Base-by-base conservation (phyloP, 345 rosid species). In the Arabis alpina region DNA sequence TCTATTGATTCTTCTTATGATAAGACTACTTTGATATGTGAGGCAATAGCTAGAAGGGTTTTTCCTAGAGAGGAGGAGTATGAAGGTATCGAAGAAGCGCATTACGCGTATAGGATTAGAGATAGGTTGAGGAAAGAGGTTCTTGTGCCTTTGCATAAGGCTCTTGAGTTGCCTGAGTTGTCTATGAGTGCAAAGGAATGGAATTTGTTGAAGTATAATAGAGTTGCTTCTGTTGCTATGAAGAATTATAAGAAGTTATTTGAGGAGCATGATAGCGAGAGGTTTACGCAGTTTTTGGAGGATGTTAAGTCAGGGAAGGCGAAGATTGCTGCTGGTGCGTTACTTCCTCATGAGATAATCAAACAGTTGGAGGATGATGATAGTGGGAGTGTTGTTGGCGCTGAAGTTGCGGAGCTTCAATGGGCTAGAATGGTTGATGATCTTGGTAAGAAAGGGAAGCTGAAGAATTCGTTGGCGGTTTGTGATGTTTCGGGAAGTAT, bases 291-390 rank as follows among this genome's bases (percentile, higher is more conserved):
- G 34, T 76, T 47, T 52, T 16, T 76, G n/a, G 61, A 39, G 14
- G 68, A 68, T 61, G 79, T 68, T 1, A 75, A 61, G 2, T 47
- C 65, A 0, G 79, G 74, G 13, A 68, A 68, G 58, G 27, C n/a
- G 40, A 76, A 76, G 61, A 86, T 87, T 2, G 79, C 87, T 0
- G 84, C 91, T 2, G 88, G 87, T 2, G 88, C 86, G 3, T 41
- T 89, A 82, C 86, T 89, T 49, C 89, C 89, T 3, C 93, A 89
- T 25, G 79, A 89, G 80, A 86, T 85, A 6, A 76, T 89, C 9
- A 60, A 16, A 0, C 74, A 83, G 23, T 60, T 84, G 51, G 10
- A 45, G 10, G 82, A 73, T 10, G 82, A 73, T 10, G 71, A 10
- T 1, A 70, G 66, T 3, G 58, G 1, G 16, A 28, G 55, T 7